Evolutionary conservation across 1,139 yeast species (phyloP).

Genomic region (Yamadazyma oceani): DNA sequence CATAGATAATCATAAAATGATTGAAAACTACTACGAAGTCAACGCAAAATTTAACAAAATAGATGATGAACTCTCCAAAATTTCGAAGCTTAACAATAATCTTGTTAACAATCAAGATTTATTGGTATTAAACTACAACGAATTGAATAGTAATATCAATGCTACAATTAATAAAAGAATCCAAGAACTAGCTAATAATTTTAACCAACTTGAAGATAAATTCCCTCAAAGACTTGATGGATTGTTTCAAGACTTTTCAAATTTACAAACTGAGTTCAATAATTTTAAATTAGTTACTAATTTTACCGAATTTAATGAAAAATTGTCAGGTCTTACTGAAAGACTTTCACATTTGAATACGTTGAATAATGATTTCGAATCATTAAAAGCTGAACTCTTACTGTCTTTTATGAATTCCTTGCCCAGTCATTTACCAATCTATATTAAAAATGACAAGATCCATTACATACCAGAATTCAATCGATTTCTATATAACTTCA

Average conservation of each 20-base stretch:
- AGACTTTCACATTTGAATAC: slow-evolving; percentile 20
- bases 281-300: slow-evolving; percentile 11
- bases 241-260: slow-evolving; percentile 10
- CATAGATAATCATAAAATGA: slow-evolving; percentile 4
- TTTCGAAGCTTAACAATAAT: background rate
- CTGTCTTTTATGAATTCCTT: slow-evolving; percentile 22
- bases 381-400: slow-evolving; percentile 22
- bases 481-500: slow-evolving; percentile 33
- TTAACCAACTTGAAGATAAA: slow-evolving; percentile 16
- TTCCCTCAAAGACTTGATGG: slow-evolving; percentile 12
- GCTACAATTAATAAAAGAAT: slow-evolving; percentile 17
- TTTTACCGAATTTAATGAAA: slow-evolving; percentile 18
- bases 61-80: slow-evolving; percentile 19
- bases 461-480: slow-evolving; percentile 44
- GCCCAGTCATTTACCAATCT: slow-evolving; percentile 36
- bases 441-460: slow-evolving; percentile 33
- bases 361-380: slow-evolving; percentile 21
- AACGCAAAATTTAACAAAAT: slow-evolving; percentile 19
- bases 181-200: slow-evolving; percentile 18
- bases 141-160: slow-evolving; percentile 11
- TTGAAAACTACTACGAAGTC: slow-evolving; percentile 17
- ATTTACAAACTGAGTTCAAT: slow-evolving; percentile 11
- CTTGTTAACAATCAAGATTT: slow-evolving; percentile 1
- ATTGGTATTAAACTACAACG: slow-evolving; percentile 17
- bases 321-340: slow-evolving; percentile 16